phyloP scores from a whole-genome alignment of 2,329 filamentous ascomycete species.

The Botryotinia narcissicola region DNA sequence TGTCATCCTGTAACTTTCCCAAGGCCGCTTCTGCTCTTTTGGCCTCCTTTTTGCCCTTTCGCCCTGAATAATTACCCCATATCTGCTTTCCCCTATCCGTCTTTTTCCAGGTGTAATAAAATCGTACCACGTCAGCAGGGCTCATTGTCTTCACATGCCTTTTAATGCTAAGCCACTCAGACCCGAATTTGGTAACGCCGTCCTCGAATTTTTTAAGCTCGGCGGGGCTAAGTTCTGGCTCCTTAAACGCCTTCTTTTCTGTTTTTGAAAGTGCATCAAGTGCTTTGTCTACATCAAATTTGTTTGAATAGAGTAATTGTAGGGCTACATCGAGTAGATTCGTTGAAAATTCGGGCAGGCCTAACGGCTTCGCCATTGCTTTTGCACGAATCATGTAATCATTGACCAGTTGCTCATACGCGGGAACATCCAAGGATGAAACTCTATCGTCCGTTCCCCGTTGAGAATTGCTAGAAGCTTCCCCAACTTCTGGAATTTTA shows the following conservation, averaged over 20 bases:
- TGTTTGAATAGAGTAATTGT: constrained; percentile 66
- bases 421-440: constrained; percentile 35
- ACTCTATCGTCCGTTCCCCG: constrained; percentile 38
- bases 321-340: constrained; percentile 86
- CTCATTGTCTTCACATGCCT: constrained; percentile 81
- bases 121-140: constrained; percentile 79
- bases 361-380: constrained; percentile 60
- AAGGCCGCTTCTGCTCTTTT: constrained; percentile 68
- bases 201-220: constrained; percentile 92
- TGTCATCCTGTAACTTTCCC: constrained; percentile 82
- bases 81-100: constrained; percentile 79
- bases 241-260: constrained; percentile 72
- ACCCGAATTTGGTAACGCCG: constrained; percentile 84
- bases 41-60: constrained; percentile 86
- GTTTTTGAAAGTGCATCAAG: constrained; percentile 66
- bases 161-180: constrained; percentile 79
- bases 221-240: constrained; percentile 73
- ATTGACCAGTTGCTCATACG: constrained; percentile 57
- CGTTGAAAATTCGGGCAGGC: constrained; percentile 72
- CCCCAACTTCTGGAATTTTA: constrained; percentile 62
- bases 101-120: constrained; percentile 99
- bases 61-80: constrained; percentile 83
- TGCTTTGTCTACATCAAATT: constrained; percentile 70
- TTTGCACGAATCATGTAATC: constrained; percentile 64
- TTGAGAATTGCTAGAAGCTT: constrained; percentile 44